Evolutionary conservation across 2,329 filamentous ascomycete genomes (phyloP), one percentile per base, ranked within the genome.

Genomic region (Xylaria sp.): DNA sequence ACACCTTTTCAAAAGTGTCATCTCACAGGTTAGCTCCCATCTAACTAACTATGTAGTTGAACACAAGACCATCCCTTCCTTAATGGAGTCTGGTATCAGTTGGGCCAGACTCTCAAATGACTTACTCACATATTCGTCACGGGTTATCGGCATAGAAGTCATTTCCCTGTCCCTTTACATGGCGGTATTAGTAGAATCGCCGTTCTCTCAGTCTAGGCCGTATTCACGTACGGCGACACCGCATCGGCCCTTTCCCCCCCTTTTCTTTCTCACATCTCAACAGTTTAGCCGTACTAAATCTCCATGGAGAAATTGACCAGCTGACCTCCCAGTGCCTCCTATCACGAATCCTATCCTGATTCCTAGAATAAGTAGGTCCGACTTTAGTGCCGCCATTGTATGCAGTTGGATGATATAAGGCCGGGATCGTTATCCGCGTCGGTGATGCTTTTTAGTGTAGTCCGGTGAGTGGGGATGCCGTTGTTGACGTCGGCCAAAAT

Each of bases 1-100:
- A 59, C 22, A 60, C 31, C 20, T 42, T 47, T 1, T 44, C 49
- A 49, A 49, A 55, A 5, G 27, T 9, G 5, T 17, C 7, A 10
- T 49, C 31, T 22, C 49, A 55, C 20, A 36, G 6, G 0, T 33
- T 3, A 17, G 7, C 31, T 5, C 25, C 33, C 27, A 47, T 38
- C 33, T 73, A 65, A 2, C 76, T 72, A 65, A 76, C 75, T 3
- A 74, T 76, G 11, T 74, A 70, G 11, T 68, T 74, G 17, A 76
- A n/a, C n/a, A n/a, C n/a, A n/a, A n/a, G n/a, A n/a, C n/a, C n/a
- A n/a, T 73, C 71, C 78, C 76, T 63, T 76, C 75, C 65, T 74
- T 72, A 17, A 66, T 54, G 9, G 45, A 53, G 2, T 66, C 61
- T 2, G 45, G 36, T 10, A 62, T 69, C 4, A 68, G 68, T 47